These are phyloP conservation scores for Phytopythium helicoides DNA, from an alignment of 352 stramenopile genomes.

Conservation along the genomic window DNA sequence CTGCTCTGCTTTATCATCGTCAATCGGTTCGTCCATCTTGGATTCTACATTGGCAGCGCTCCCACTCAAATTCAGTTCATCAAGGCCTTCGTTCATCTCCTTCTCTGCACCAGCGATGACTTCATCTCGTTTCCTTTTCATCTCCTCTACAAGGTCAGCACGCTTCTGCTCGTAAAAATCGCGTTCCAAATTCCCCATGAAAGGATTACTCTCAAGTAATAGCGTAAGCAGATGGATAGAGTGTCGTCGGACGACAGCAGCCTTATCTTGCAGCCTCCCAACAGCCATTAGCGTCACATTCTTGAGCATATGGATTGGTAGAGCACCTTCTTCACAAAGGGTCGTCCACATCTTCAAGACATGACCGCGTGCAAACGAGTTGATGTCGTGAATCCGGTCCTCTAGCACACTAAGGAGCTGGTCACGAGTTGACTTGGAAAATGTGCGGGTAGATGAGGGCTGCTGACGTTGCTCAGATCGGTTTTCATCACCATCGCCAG, in stretches of 20 bases:
- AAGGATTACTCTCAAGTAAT: slow-evolving; percentile 94
- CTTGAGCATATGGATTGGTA: slow-evolving; percentile 88
- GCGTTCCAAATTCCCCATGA: slow-evolving; percentile 88
- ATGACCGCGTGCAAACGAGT: slow-evolving; percentile 90
- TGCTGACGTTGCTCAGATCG: not conserved
- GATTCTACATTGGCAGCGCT: slow-evolving; percentile 4
- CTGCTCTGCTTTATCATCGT: slow-evolving; percentile 34
- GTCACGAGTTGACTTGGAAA: slow-evolving; percentile 65
- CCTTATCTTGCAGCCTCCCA: slow-evolving; percentile 92
- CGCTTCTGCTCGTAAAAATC: slow-evolving; percentile 84
- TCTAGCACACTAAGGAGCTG: slow-evolving; percentile 88
- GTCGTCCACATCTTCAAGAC: slow-evolving; percentile 90
- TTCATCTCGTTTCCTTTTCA: slow-evolving; percentile 62
- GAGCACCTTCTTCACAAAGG: slow-evolving; percentile 77
- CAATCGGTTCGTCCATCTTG: slow-evolving; percentile 7
- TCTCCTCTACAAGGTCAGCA: slow-evolving; percentile 55
- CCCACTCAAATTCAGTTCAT: slow-evolving; percentile 22
- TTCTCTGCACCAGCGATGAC: slow-evolving; percentile 83
- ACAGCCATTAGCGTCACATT: slow-evolving; percentile 77
- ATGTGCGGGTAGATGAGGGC: slow-evolving; percentile 20
- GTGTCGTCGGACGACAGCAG: slow-evolving; percentile 89
- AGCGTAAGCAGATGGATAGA: slow-evolving; percentile 86
- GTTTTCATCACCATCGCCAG: slow-evolving; percentile 13
- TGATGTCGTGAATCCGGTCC: slow-evolving; percentile 90
- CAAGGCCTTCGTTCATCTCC: slow-evolving; percentile 59